These are phyloP conservation scores for Rhizoclosmatium globosum DNA, from an alignment of 192 early-diverging fungal species.

Conservation along the genomic window DNA sequence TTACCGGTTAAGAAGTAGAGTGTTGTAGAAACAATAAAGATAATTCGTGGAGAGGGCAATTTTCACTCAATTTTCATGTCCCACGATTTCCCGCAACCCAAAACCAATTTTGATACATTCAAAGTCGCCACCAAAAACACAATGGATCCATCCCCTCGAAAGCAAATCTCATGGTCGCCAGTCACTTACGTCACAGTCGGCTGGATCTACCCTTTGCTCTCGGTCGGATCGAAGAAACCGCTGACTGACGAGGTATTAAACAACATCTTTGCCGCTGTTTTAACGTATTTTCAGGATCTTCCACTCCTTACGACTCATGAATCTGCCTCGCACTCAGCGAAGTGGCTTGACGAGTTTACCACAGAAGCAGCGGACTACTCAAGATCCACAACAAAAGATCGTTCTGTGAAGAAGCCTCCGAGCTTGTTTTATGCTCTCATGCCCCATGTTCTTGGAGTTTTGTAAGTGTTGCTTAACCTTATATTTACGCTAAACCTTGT, in stretches of 20 bases:
- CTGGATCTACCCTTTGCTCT: slow-evolving; percentile 20
- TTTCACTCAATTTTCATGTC: too few species aligned
- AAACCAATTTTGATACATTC: too few species aligned
- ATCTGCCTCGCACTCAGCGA: not conserved
- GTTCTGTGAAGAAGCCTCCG: not conserved
- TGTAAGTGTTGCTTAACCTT: not conserved
- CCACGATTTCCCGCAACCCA: too few species aligned
- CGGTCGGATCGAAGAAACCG: slow-evolving; percentile 23
- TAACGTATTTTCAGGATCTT: slow-evolving; percentile 1
- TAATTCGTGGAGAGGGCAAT: too few species aligned
- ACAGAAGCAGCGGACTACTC: not conserved
- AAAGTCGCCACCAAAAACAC: too few species aligned
- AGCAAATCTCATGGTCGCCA: slow-evolving; percentile 6
- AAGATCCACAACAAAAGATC: not conserved
- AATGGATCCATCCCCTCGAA: too few species aligned
- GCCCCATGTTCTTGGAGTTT: not conserved
- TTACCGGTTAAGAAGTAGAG: not conserved
- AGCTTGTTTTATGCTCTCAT: not conserved
- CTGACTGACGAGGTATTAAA: slow-evolving; percentile 6
- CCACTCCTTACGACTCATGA: not conserved
- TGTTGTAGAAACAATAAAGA: too few species aligned
- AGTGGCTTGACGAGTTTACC: slow-evolving; percentile 3
- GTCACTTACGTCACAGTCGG: not conserved
- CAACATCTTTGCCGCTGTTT: not conserved
- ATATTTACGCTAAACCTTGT: not conserved